Evolutionary conservation across 2,329 filamentous ascomycete genomes (phyloP).

Genomic region (Didymella pomorum): DNA sequence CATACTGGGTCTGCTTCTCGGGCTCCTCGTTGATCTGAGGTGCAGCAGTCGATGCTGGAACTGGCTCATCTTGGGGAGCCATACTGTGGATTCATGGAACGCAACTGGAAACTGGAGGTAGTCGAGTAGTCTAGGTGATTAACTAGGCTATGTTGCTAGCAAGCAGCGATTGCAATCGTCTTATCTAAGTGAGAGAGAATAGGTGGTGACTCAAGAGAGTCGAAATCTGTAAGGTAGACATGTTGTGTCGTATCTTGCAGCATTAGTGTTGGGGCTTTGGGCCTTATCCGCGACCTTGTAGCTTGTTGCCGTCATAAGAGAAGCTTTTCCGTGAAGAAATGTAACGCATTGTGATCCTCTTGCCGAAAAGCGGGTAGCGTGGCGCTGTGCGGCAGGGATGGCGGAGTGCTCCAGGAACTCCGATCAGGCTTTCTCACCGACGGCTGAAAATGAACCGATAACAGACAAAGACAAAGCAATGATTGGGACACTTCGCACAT

Average conservation of each 20-base stretch:
- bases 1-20: constrained; percentile 41
- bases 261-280: constrained; percentile 23
- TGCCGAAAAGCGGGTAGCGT: constrained; percentile 39
- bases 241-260: constrained; percentile 25
- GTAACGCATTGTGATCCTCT: constrained; percentile 24
- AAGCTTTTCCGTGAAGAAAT: constrained; percentile 45
- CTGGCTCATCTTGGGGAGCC: constrained; percentile 34
- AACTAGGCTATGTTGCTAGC: neutral
- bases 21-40: constrained; percentile 20
- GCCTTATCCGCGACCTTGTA: constrained; percentile 26
- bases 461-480: neutral
- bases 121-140: neutral
- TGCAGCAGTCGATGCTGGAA: constrained; percentile 27
- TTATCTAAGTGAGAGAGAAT: constrained; percentile 12
- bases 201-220: constrained; percentile 16
- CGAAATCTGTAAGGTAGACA: constrained; percentile 21
- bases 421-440: constrained; percentile 9
- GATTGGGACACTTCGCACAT: neutral
- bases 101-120: constrained; percentile 1
- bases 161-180: constrained; percentile 1
- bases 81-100: constrained; percentile 42
- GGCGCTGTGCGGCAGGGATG: constrained; percentile 17
- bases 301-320: constrained; percentile 31
- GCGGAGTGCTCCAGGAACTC: constrained; percentile 22
- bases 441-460: constrained; percentile 7